phyloP scores from a whole-genome alignment of 805 yeast genomes.

The Zygosaccharomyces gambellarensis region DNA sequence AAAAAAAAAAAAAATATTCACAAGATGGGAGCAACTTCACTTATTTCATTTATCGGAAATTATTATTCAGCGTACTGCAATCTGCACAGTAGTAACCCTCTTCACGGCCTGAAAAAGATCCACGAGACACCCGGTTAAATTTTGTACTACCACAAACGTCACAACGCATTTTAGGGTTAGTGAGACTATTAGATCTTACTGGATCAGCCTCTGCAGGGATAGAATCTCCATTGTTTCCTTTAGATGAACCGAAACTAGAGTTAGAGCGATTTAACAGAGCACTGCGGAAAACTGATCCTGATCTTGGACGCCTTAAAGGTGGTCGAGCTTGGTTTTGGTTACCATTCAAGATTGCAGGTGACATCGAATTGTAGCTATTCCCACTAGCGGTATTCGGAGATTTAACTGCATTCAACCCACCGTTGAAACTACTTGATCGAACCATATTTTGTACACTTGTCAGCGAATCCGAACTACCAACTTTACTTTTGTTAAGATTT shows the following conservation, averaged over 20 bases:
- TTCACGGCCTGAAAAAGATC: constrained; percentile 10
- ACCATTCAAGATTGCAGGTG: neutral
- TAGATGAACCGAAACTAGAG: constrained; percentile 13
- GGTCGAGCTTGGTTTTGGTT: neutral
- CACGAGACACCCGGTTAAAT: constrained; percentile 14
- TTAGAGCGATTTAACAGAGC: constrained; percentile 16
- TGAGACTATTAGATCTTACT: neutral
- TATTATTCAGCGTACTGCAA: constrained; percentile 28
- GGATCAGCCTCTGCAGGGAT: constrained; percentile 4
- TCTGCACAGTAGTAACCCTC: constrained; percentile 25
- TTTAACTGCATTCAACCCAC: neutral
- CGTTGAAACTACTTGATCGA: neutral
- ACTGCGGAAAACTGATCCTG: constrained; percentile 17
- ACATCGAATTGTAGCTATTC: neutral
- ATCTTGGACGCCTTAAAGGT: constrained; percentile 9
- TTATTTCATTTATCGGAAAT: constrained; percentile 18
- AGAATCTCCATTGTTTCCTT: constrained; percentile 12
- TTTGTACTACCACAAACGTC: constrained; percentile 29
- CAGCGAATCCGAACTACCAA: constrained; percentile 9
- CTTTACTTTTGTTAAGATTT: neutral
- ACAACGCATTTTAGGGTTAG: constrained; percentile 15
- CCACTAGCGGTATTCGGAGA: neutral
- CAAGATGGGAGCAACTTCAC: neutral
- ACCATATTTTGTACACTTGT: neutral
- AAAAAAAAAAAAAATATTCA: neutral